Base-by-base conservation (phyloP, 192 early-diverging fungal species). In the Diversispora epigaea region DNA sequence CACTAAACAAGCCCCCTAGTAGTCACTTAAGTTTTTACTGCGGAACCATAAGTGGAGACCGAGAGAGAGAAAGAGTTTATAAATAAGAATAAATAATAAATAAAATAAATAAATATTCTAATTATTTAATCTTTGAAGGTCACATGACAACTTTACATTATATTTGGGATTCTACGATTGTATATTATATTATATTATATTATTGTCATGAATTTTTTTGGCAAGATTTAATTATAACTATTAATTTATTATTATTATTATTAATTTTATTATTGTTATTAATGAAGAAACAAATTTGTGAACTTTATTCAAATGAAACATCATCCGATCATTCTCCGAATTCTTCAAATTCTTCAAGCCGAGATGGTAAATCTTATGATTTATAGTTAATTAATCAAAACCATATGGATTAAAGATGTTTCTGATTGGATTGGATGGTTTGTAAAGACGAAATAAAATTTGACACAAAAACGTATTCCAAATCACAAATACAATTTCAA, bases 161-260 rank as follows among this genome's bases (percentile, higher is more conserved):
- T 10, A 67, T 83, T 54, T 83, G 79, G 82, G 79, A 80, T 65
- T 79, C 82, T 39, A 55, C 73, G 14, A 25, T 80, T 49, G 79
- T 73, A 44, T 11, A n/a, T n/a, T n/a, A n/a, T n/a, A n/a, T n/a
- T n/a, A n/a, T n/a, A n/a, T 55, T 63, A 40, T 40, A 17, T 40
- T 17, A 50, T n/a, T 32, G 25, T 32, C 25, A 58, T 22, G 0
- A 32, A 60, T 4, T n/a, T n/a, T n/a, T n/a, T n/a, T n/a, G n/a
- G n/a, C n/a, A n/a, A n/a, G n/a, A n/a, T n/a, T n/a, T n/a, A n/a
- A n/a, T n/a, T n/a, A n/a, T 25, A 12, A 32, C 9, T 60, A 60
- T 60, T 8, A 0, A 32, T 10, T 58, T 5, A 25, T 25, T 60
- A 22, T 22, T 15, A 52, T 62, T 0, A 21, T 41, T 7, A 19